Evolutionary conservation across 225 moss, liverwort and hornwort genomes (phyloP).

Genomic region (Anthoceros angustus): DNA sequence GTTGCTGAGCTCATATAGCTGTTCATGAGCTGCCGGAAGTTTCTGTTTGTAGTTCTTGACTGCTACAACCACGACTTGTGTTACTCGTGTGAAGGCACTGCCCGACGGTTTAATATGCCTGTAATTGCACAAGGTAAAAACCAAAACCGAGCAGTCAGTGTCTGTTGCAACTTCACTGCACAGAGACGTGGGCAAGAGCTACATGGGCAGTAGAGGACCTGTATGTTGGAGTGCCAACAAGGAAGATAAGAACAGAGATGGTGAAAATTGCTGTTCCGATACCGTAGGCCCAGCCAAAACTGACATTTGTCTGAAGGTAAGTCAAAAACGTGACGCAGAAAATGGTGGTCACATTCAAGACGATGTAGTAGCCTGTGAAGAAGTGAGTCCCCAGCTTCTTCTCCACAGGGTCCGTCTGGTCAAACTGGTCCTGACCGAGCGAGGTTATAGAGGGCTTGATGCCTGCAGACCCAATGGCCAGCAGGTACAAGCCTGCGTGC

Average conservation of each 20-base stretch:
- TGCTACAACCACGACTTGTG: conserved; percentile 5
- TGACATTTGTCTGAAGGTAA: neutral
- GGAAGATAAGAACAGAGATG: neutral
- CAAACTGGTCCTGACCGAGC: conserved; percentile 3
- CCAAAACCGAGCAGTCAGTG: neutral
- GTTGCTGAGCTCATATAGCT: conserved; percentile 14
- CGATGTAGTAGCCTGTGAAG: neutral
- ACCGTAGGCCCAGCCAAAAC: neutral
- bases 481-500: conserved; percentile 3
- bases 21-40: conserved; percentile 9
- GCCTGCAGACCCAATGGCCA: neutral
- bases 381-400: neutral
- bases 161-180: neutral
- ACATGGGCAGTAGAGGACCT: neutral
- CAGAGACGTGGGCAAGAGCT: neutral
- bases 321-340: neutral
- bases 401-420: neutral
- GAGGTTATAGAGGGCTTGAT: neutral
- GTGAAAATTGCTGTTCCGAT: neutral
- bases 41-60: neutral
- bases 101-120: conserved; percentile 5
- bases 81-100: neutral
- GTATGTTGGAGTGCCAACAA: neutral
- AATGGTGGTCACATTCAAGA: neutral
- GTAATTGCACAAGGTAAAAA: neutral